These are phyloP conservation scores for Trifolium dubium DNA, from an alignment of 306 rosid species.

Conservation along the genomic window DNA sequence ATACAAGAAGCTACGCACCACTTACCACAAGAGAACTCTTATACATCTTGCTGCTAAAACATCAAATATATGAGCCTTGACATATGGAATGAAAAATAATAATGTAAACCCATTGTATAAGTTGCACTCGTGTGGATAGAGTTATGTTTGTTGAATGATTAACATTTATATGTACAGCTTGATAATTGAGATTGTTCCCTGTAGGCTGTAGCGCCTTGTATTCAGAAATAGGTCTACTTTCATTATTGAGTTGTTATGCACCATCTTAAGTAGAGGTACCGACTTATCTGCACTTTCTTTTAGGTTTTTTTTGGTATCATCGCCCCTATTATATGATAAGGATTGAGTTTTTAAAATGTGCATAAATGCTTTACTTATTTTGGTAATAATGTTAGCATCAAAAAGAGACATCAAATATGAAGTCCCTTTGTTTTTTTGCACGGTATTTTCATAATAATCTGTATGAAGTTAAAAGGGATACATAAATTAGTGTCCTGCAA, in stretches of 20 bases:
- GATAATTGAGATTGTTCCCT: slow-evolving; percentile 22
- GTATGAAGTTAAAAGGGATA: too few relatives aligned
- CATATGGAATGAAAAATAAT: slow-evolving; percentile 16
- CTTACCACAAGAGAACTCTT: slow-evolving; percentile 77
- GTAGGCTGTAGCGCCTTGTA: not conserved
- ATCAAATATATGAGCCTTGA: slow-evolving; percentile 39
- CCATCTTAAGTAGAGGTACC: slow-evolving; percentile 18
- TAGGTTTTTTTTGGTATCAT: not conserved
- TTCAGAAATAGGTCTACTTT: not conserved
- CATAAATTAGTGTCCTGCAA: too few relatives aligned
- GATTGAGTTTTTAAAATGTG: not conserved
- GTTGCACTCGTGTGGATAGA: slow-evolving; percentile 29
- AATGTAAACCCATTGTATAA: not conserved
- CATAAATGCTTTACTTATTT: not conserved
- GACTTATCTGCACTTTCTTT: not conserved
- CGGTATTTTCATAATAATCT: too few relatives aligned
- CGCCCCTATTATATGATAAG: not conserved
- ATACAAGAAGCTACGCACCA: slow-evolving; percentile 79
- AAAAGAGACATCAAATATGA: not conserved
- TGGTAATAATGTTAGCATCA: not conserved
- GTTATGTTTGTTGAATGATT: slow-evolving; percentile 10
- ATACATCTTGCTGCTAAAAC: slow-evolving; percentile 83
- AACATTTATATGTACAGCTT: slow-evolving; percentile 34
- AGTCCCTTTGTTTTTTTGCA: not conserved
- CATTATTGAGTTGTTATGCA: not conserved